Evolutionary conservation across 2,329 filamentous ascomycete genomes (phyloP).

Genomic region (Colletotrichum sp.): DNA sequence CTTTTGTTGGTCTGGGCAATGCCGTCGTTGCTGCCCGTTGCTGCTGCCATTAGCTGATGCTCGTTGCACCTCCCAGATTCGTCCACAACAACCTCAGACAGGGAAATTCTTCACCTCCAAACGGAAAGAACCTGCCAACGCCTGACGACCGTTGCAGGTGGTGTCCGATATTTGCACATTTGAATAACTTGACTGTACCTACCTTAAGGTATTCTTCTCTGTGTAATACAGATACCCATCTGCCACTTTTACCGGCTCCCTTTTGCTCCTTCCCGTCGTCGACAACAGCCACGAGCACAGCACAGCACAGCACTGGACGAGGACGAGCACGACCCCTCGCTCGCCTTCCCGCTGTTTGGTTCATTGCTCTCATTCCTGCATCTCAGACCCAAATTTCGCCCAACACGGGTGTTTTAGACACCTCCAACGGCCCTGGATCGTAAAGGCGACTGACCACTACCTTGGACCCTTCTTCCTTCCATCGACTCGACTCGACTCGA

Average conservation of each 20-base stretch:
- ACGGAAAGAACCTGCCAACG: neutral
- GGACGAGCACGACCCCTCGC: neutral
- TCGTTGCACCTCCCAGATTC: neutral
- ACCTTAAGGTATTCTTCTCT: neutral
- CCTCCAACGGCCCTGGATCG: neutral
- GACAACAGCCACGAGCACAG: neutral
- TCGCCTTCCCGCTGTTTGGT: neutral
- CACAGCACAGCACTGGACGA: neutral
- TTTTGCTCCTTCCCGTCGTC: neutral
- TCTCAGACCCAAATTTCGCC: neutral
- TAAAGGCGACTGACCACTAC: neutral
- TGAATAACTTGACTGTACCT: neutral
- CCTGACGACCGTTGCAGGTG: neutral
- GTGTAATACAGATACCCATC: neutral
- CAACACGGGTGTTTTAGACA: neutral
- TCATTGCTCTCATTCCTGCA: neutral
- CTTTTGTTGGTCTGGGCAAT: conserved; percentile 10
- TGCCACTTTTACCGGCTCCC: neutral
- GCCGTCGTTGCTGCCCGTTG: neutral
- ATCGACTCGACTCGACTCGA: neutral
- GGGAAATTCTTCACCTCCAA: conserved; percentile 3
- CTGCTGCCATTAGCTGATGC: neutral
- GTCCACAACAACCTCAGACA: neutral
- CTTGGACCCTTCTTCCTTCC: neutral
- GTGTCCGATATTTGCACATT: neutral